Evolutionary conservation across 495 filamentous ascomycete species (phyloP), one percentile per base, ranked within the genome.

Genomic region (Hypoxylon fragiforme): DNA sequence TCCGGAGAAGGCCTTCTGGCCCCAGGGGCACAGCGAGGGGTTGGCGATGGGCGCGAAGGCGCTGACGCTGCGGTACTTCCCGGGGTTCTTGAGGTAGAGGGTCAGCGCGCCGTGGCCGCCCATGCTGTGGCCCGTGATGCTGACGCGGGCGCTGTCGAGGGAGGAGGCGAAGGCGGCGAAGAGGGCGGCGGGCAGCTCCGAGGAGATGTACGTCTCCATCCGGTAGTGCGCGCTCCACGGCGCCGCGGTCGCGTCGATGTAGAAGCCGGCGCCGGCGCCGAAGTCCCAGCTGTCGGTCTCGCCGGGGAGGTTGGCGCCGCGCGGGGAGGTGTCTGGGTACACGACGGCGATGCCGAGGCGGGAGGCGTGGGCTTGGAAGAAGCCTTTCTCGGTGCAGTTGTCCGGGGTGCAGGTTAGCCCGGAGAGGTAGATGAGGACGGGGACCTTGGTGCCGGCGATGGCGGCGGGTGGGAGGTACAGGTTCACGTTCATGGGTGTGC

Each of bases 381-480:
- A 96, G 58, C 92, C 89, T 72, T 97, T 98, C 70, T 98, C 95
- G 24, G 91, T 81, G 70, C 91, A 91, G 75, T 98, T 98, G 55
- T 97, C 91, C 12, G 88, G 91, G 0, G 92, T 92, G 77, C 94
- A 98, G 51, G 95, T 97, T 30, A 98, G 75, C 20, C 94, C 94
- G 12, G 92, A 91, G 54, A 98, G 85, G 72, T 94, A 98, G 70
- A 97, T 84, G n/a, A 98, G 75, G 1, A 97, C 81, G 20, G 94
- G 95, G 9, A 89, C 82, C 63, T 87, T 90, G 44, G 38, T 13
- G 24, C 39, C 26, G 30, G 41, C 6, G 22, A 72, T 45, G 54
- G 76, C 81, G 63, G 84, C 74, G 0, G 73, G 84, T 9, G 89
- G 90, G 1, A 94, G 76, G 70, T 84, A 89, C 20, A 94, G 76